Base-by-base conservation (phyloP, 2,329 filamentous ascomycete species). In the Venturiaceae sp. region DNA sequence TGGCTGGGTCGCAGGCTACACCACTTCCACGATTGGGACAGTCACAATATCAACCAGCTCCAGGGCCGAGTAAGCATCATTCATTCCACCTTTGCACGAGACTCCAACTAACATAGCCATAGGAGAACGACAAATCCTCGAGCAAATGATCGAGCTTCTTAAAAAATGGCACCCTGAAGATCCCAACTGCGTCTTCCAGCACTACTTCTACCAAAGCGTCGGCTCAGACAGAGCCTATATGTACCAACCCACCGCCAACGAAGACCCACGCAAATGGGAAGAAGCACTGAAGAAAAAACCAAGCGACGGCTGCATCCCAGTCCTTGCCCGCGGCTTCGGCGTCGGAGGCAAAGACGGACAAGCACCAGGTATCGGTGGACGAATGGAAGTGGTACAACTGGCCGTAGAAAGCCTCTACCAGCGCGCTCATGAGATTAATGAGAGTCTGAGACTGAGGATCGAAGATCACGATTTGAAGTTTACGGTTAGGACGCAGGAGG, bases 141-240 rank as follows among this genome's bases (percentile, higher is more conserved):
- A 91, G 59, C 88, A 92, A 70, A 88, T 92, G 70, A 77, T 80
- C 61, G 77, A 84, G 28, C 79, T 94, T 41, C 76, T 83, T 56
- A 77, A 83, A 61, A 91, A 92, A 74, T 94, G 89, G 89, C 80
- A 88, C 61, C 84, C 87, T 1, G 72, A 78, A 28, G 81, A 79
- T 69, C 79, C 83, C 23, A 83, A 83, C 68, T 91, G 87, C 65
- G 83, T 82, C 30, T 90, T 94, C 75, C 87, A 90, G 71, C 79
- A 88, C 68, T 92, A 92, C 76, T 90, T 94, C 71, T 95, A 94
- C 79, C 94, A 94, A 74, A 84, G 88, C 64, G 88, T 92, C 62
- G 85, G 87, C 62, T 83, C 87, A 66, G 81, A 83, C 56, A 81
- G 82, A 68, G 85, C 87, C n/a, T 87, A 87, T 11, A 91, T 87